Percentiles rank a stretch among this genome's conserved stretches.
phyloP scores from a whole-genome alignment of 495 filamentous ascomycete species.

The Lasiosphaeria miniovina region DNA sequence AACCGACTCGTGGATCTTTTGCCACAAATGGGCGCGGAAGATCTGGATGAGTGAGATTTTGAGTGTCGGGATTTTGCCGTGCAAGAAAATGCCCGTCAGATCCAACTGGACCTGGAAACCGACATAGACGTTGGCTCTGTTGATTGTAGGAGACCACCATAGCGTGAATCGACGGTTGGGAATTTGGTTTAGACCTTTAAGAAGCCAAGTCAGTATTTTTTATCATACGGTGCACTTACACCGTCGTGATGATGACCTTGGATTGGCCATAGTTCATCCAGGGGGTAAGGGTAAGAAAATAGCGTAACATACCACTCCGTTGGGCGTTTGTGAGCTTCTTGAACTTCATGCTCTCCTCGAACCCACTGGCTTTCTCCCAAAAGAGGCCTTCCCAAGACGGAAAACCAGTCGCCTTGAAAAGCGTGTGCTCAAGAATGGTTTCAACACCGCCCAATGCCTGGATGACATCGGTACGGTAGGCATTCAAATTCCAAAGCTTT shows the following conservation, averaged over 20 bases:
- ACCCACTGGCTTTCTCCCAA: conserved; percentile 83
- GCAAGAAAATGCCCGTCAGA: conserved; percentile 98
- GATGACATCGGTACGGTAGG: conserved; percentile 97
- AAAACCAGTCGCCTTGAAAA: conserved; percentile 99
- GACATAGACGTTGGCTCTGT: conserved; percentile 76
- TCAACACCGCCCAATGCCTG: conserved; percentile 99
- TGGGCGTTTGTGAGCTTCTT: conserved; percentile 99
- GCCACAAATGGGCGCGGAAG: conserved; percentile 99
- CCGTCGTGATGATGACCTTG: too few species aligned
- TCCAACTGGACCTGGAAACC: conserved; percentile 99
- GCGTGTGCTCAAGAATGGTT: conserved; percentile 94
- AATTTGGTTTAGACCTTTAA: conserved; percentile 80
- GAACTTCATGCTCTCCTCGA: conserved; percentile 91
- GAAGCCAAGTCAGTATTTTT: too few species aligned
- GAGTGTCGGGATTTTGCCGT: conserved; percentile 97
- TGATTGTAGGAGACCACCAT: conserved; percentile 92
- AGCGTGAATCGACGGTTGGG: conserved; percentile 98
- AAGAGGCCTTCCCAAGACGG: conserved; percentile 99
- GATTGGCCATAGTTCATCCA: too few species aligned
- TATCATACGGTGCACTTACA: too few species aligned
- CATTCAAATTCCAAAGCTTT: conserved; percentile 98
- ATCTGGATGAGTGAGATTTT: conserved; percentile 99
- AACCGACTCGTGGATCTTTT: conserved; percentile 99
- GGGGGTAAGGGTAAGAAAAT: too few species aligned
- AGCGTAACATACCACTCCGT: conserved; percentile 60